A percentile compares a stretch with the other conserved stretches of the same genome.
These are phyloP conservation scores for Rasamsonia emersonii DNA, from an alignment of 2,329 filamentous ascomycete species.

Conservation along the genomic window DNA sequence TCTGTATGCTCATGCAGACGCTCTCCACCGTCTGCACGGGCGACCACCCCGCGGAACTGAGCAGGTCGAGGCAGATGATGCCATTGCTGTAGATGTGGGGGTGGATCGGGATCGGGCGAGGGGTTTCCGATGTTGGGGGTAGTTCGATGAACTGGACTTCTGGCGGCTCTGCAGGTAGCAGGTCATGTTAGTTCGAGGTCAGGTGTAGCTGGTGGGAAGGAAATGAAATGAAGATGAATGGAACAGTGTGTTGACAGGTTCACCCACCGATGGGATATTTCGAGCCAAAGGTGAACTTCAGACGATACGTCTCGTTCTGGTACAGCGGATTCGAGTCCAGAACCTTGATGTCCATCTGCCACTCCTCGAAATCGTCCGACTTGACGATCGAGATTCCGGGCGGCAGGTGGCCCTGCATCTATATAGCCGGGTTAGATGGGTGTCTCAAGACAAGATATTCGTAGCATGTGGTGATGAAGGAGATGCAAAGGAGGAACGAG, in stretches of 20 bases:
- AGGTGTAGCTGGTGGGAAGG: not conserved
- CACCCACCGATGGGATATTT: conserved; percentile 80
- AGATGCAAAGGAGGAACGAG: not conserved
- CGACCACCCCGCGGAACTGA: conserved; percentile 83
- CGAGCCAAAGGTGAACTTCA: conserved; percentile 77
- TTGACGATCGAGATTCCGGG: conserved; percentile 69
- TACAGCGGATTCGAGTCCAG: conserved; percentile 89
- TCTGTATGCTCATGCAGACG: conserved; percentile 94
- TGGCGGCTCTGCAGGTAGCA: conserved; percentile 64
- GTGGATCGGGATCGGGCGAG: conserved; percentile 73
- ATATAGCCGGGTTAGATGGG: conserved; percentile 1
- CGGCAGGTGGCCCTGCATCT: conserved; percentile 52
- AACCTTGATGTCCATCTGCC: conserved; percentile 86
- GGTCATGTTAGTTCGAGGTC: not conserved
- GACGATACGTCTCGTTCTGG: conserved; percentile 64
- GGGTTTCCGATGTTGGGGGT: conserved; percentile 29
- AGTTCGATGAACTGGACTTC: conserved; percentile 80
- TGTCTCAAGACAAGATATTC: not conserved
- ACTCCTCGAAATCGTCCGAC: conserved; percentile 76
- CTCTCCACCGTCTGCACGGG: conserved; percentile 96
- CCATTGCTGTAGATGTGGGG: conserved; percentile 98
- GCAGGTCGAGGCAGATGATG: conserved; percentile 92
- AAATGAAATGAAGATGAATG: not conserved
- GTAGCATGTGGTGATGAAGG: not conserved
- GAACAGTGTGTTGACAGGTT: not conserved